Evolutionary conservation across 2,329 filamentous ascomycete genomes (phyloP).

Genomic region (Venturia carpophila): DNA sequence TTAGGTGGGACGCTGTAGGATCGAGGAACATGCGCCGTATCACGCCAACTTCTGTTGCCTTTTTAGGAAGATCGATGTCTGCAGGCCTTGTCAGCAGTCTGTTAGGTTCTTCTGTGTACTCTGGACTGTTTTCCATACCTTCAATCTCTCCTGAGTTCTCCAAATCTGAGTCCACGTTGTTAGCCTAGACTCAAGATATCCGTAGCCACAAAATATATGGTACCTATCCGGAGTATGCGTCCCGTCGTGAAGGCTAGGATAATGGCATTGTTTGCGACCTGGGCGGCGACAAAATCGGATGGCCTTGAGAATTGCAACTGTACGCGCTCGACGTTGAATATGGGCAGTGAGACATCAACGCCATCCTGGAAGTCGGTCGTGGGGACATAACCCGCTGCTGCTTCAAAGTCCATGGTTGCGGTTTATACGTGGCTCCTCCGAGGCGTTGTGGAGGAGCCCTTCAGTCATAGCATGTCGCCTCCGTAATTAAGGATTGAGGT

Average conservation of each 20-base stretch:
- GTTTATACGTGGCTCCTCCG: constrained; percentile 1
- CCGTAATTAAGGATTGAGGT: not conserved
- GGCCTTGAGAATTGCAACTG: constrained; percentile 91
- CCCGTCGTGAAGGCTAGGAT: constrained; percentile 87
- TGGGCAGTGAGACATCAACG: constrained; percentile 61
- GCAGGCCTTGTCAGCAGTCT: constrained; percentile 11
- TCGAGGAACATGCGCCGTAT: constrained; percentile 97
- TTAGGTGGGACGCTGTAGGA: constrained; percentile 86
- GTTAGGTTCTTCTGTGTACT: not conserved
- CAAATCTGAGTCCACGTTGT: constrained; percentile 49
- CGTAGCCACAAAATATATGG: not conserved
- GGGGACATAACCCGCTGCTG: constrained; percentile 63
- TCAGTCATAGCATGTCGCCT: not conserved
- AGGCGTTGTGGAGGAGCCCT: constrained; percentile 2
- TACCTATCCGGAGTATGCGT: constrained; percentile 72
- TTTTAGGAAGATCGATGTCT: constrained; percentile 97
- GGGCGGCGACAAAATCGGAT: constrained; percentile 90
- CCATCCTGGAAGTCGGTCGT: constrained; percentile 54
- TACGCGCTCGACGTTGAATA: constrained; percentile 90
- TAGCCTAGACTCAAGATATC: constrained; percentile 60
- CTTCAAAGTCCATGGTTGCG: constrained; percentile 21
- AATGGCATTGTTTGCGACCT: constrained; percentile 95
- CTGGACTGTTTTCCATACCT: constrained; percentile 42
- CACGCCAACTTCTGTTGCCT: constrained; percentile 79
- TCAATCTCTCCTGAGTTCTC: constrained; percentile 19